A percentile compares a stretch with the other conserved stretches of the same genome.
Evolutionary conservation across 2,329 filamentous ascomycete genomes (phyloP).

Genomic region (Clonostachys byssicola): DNA sequence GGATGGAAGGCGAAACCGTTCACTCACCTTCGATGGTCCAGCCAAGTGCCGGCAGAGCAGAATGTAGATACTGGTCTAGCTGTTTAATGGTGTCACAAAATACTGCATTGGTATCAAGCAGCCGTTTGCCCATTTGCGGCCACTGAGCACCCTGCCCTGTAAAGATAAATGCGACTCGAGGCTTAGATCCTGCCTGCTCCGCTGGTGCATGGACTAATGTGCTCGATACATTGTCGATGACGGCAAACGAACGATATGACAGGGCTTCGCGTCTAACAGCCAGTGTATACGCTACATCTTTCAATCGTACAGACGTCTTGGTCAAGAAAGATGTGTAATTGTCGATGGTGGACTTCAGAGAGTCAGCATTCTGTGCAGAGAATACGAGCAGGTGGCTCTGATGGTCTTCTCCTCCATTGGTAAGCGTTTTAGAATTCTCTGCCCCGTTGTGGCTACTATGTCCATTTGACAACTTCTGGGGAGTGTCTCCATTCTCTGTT

Average conservation of each 20-base stretch:
- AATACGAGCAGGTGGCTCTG: background rate
- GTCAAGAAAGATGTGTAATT: background rate
- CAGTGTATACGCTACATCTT: constrained; percentile 13
- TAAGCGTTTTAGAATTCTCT: constrained; percentile 8
- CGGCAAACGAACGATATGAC: constrained; percentile 6
- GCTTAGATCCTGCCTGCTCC: background rate
- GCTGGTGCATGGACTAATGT: background rate
- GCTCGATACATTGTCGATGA: background rate
- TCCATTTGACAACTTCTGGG: no score
- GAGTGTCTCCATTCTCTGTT: no score
- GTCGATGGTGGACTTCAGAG: background rate
- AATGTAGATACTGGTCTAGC: background rate
- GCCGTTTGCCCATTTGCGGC: constrained; percentile 7
- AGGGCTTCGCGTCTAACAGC: constrained; percentile 7
- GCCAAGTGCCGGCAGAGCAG: background rate
- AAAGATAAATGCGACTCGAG: constrained; percentile 7
- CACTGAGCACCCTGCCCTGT: constrained; percentile 11
- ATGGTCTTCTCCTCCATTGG: constrained; percentile 5
- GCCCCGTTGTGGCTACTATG: background rate
- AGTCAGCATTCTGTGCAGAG: background rate
- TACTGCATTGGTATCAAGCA: background rate
- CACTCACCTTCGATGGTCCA: constrained; percentile 8
- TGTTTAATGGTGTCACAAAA: background rate
- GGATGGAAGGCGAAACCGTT: no score
- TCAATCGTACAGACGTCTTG: background rate